Conservation (phyloP, 345 rosid species). For the Microthlaspi erraticum region DNA sequence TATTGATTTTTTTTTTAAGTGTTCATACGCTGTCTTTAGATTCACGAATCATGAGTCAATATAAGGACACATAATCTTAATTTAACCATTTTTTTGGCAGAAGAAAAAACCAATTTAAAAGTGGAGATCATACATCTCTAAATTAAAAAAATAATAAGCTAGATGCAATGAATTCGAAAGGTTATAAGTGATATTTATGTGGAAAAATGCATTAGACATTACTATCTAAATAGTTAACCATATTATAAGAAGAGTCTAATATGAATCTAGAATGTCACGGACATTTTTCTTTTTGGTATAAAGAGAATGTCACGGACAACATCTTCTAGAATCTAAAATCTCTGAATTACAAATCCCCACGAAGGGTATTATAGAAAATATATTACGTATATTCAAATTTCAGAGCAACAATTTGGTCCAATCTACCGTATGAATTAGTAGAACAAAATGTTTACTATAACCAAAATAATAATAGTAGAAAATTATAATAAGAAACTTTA, state of each 20-base stretch:
- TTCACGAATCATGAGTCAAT: slow-evolving; percentile 32
- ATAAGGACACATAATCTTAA: slow-evolving; percentile 19
- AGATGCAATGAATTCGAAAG: slow-evolving; percentile 15
- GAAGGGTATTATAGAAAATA: slow-evolving; percentile 7
- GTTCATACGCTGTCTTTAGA: slow-evolving; percentile 25
- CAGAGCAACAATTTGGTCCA: slow-evolving; percentile 24
- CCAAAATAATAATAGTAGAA: neutral
- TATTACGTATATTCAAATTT: slow-evolving; percentile 11
- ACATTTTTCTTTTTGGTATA: too few species aligned
- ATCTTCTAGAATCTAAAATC: slow-evolving; percentile 35
- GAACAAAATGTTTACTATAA: slow-evolving; percentile 14
- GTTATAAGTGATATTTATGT: neutral
- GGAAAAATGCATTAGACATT: slow-evolving; percentile 8
- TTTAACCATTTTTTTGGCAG: neutral
- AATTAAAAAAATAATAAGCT: too few species aligned
- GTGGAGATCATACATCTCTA: slow-evolving; percentile 29
- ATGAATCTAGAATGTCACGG: slow-evolving; percentile 26
- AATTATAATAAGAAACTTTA: neutral
- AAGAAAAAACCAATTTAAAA: neutral
- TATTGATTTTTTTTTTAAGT: too few species aligned
- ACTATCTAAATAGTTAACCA: neutral
- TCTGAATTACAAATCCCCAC: neutral
- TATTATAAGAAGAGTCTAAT: neutral
- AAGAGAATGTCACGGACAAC: slow-evolving; percentile 19
- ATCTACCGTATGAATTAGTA: slow-evolving; percentile 11